Base-by-base conservation (phyloP, 1,139 yeast genomes). In the Hyphopichia burtonii region DNA sequence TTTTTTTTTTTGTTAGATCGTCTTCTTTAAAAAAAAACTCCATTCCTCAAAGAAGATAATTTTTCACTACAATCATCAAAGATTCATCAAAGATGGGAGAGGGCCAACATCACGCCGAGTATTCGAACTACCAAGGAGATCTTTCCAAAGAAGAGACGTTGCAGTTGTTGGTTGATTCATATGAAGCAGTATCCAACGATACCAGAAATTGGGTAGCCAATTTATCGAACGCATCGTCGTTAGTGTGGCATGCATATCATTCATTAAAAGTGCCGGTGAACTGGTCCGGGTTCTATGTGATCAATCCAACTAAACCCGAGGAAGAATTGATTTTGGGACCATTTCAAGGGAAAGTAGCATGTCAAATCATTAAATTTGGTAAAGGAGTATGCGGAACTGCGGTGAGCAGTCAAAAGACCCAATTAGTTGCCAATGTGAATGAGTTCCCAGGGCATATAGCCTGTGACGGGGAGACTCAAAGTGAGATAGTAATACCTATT, bases 341-440 rank as follows among this genome's bases (percentile, higher is more conserved):
- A 8, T 93, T 93, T 61, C 96, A 89, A 61, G 99, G 99, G 1
- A 89, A 89, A 61, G 98, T 93, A 3, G 98, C 98, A 0, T 93
- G 99, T 57, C 98, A 93, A 62, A 63, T 67, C 16, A 93, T 93
- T 44, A 58, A 68, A 44, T 68, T 86, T 43, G 97, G 96, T 4
- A 74, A 68, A 44, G 99, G 99, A 8, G 98, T 93, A 0, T 93
- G 98, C 65, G 98, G 99, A 6, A 69, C 79, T 1, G 96, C 96
- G 1, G 96, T 96, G 0, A 48, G 59, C 0, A 51, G 69, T 0
- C 61, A 63, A 44, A 41, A 61, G 41, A 84, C 96, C 0, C 96
- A 88, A 58, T 59, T 89, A 10, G 97, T 93, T 8, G 70, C 74
- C 0, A 78, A 93, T 60, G 98, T 91, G 2, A 73, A 84, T 20